Evolutionary conservation across 306 rosid genomes (phyloP).

Genomic region (Medicago arabica): DNA sequence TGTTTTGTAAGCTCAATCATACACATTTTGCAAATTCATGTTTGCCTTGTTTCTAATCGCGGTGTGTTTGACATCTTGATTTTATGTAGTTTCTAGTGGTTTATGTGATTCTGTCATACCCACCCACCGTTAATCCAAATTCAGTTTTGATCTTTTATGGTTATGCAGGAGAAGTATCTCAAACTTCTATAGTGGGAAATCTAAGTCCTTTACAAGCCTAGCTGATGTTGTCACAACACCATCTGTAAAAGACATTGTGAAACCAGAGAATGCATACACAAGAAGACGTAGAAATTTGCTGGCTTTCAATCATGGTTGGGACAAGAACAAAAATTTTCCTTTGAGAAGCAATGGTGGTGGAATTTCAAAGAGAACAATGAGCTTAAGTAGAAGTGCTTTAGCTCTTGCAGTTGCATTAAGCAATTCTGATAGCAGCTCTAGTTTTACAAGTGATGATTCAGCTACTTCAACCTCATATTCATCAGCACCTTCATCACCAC

Average conservation of each 20-base stretch:
- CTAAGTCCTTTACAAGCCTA: constrained; percentile 78
- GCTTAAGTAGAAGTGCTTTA: constrained; percentile 68
- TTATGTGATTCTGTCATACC: too few species aligned
- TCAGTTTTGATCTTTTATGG: neutral
- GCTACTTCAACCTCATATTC: constrained; percentile 46
- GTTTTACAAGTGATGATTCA: constrained; percentile 68
- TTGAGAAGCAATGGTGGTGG: constrained; percentile 65
- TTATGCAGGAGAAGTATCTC: constrained; percentile 86
- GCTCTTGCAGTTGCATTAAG: constrained; percentile 80
- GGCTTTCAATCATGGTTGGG: constrained; percentile 65
- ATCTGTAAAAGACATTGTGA: constrained; percentile 65
- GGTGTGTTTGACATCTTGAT: neutral
- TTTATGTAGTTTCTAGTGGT: too few species aligned
- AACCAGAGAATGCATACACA: constrained; percentile 82
- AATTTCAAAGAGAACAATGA: constrained; percentile 75
- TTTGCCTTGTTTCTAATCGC: neutral
- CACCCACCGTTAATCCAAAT: too few species aligned
- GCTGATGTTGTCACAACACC: constrained; percentile 58
- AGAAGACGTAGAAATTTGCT: constrained; percentile 73
- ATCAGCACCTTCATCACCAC: constrained; percentile 38
- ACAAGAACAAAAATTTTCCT: constrained; percentile 58
- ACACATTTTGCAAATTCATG: neutral
- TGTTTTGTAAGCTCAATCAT: constrained; percentile 5
- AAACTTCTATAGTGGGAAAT: constrained; percentile 73
- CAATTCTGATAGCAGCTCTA: constrained; percentile 69